These are phyloP conservation scores for Hyaloscypha finlandica DNA, from an alignment of 495 filamentous ascomycete genomes.

Conservation along the genomic window DNA sequence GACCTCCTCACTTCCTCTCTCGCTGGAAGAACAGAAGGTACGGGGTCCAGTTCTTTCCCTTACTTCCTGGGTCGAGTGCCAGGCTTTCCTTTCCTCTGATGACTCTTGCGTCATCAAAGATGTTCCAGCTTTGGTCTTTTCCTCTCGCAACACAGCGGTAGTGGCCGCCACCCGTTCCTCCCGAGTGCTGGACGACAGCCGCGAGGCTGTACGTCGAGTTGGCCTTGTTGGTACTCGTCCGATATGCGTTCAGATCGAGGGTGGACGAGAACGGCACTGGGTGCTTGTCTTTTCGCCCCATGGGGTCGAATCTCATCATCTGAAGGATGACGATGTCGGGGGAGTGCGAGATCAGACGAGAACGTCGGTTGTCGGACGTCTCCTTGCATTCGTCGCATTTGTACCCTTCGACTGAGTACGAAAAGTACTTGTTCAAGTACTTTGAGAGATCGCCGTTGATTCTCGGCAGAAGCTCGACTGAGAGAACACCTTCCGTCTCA, in stretches of 20 bases:
- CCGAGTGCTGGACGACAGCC: slow-evolving; percentile 22
- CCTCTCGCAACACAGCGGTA: slow-evolving; percentile 23
- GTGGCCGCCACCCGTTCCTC: slow-evolving; percentile 20
- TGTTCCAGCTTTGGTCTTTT: slow-evolving; percentile 19
- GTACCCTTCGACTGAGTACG: slow-evolving; percentile 20
- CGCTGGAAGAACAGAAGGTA: slow-evolving; percentile 28
- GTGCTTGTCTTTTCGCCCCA: slow-evolving; percentile 17
- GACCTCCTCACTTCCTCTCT: slow-evolving; percentile 1
- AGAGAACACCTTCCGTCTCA: slow-evolving; percentile 16
- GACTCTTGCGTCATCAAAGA: slow-evolving; percentile 21
- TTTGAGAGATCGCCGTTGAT: slow-evolving; percentile 7
- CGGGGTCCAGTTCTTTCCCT: slow-evolving; percentile 17
- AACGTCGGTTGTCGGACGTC: slow-evolving; percentile 10
- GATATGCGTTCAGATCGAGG: slow-evolving; percentile 22
- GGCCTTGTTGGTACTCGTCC: slow-evolving; percentile 4
- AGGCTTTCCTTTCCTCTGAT: not conserved
- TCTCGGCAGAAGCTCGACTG: slow-evolving; percentile 17
- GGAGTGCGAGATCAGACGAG: slow-evolving; percentile 11
- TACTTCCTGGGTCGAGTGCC: slow-evolving; percentile 5
- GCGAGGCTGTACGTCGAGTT: slow-evolving; percentile 20
- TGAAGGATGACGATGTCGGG: slow-evolving; percentile 26
- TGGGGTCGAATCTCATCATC: slow-evolving; percentile 24
- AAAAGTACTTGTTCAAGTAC: slow-evolving; percentile 24
- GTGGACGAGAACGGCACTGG: not conserved
- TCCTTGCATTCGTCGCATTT: slow-evolving; percentile 22